A percentile compares a stretch with the other conserved stretches of the same genome.
Conservation (phyloP, 108 stramenopile genomes). For the Pseudonitzschia pungens region DNA sequence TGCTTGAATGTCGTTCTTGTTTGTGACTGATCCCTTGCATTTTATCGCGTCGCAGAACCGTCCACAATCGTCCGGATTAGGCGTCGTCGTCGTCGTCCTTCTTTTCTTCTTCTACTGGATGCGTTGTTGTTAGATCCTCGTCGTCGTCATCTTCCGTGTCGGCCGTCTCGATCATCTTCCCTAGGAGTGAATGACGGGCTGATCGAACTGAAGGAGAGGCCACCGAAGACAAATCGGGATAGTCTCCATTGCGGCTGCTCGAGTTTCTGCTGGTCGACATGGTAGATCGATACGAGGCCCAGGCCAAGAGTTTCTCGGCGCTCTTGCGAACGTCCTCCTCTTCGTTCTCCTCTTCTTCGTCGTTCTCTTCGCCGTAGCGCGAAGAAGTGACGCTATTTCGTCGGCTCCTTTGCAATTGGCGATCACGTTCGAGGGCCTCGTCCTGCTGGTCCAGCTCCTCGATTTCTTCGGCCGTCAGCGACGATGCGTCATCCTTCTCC, state of each 20-base stretch:
- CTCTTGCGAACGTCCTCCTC: constrained; percentile 34
- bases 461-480: constrained; percentile 19
- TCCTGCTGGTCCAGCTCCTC: constrained; percentile 17
- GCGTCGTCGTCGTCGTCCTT: not conserved
- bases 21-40: no score
- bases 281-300: constrained; percentile 45
- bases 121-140: not conserved
- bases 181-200: not conserved
- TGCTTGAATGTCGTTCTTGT: no score
- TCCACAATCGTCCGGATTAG: no score
- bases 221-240: constrained; percentile 10
- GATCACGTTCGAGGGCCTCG: not conserved
- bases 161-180: constrained; percentile 14
- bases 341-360: constrained; percentile 19
- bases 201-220: constrained; percentile 9
- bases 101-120: not conserved
- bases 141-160: constrained; percentile 1
- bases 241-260: not conserved
- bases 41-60: no score
- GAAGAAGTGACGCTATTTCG: not conserved
- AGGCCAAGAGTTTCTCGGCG: constrained; percentile 49
- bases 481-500: constrained; percentile 15
- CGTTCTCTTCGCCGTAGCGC: not conserved
- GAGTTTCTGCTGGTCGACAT: constrained; percentile 10
- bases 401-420: not conserved